Base-by-base conservation (phyloP, 2,329 filamentous ascomycete genomes). In the Pseudocercospora vitis region DNA sequence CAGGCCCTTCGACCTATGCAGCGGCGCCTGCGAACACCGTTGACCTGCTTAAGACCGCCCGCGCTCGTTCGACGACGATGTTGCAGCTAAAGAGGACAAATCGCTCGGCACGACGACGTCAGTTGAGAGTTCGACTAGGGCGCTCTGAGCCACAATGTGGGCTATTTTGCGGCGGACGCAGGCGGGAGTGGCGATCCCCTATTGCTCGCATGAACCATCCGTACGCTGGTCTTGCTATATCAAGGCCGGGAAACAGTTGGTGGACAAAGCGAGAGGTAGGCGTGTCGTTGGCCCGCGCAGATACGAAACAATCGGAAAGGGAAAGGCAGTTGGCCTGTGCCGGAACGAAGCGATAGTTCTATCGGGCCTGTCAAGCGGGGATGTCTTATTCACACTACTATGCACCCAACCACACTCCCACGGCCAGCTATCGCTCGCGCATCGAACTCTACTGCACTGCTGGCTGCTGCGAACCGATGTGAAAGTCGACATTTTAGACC, bases 31-130 rank as follows among this genome's bases (percentile, higher is more conserved):
- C 24, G 40, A 18, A 19, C n/a, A n/a, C n/a, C n/a, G n/a, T n/a
- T n/a, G n/a, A n/a, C 9, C 23, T 19, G 35, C 39, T 44, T 12
- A 21, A 14, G 39, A 24, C 23, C 12, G 40, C 24, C 40, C 40
- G 40, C 40, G 40, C 23, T 26, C 8, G 5, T 29, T 16, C 42
- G 37, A 23, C 18, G 18, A 23, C 42, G 42, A 45, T 45, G 26
- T 45, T 7, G 42, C 42, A 14, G 42, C 40, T 24, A 31, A 24
- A 45, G 42, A 45, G 24, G 26, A 45, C 24, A 31, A 45, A 29
- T 45, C n/a, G 42, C 42, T 45, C 42, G 42, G 31, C 19, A n/a
- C n/a, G 46, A 37, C 46, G 46, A 48, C 46, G 46, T 48, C 31
- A 48, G 46, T 14, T n/a, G 28, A 19, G 31, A 33, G 21, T 33